Conservation (phyloP, 208 protist genomes). For the Blechomonas ayalai region DNA sequence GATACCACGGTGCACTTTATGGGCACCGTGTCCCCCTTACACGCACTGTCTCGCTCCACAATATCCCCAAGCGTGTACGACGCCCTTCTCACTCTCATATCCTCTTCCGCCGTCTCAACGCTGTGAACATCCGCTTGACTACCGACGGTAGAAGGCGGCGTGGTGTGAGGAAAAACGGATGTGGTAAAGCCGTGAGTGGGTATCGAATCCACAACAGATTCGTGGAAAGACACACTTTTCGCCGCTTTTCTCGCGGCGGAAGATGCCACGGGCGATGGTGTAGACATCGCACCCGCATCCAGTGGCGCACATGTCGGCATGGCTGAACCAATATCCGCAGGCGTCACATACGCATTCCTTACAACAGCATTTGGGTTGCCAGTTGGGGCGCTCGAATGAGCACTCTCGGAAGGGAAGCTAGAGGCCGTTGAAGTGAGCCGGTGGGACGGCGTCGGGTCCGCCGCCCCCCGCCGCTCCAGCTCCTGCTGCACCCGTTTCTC, state of each 20-base stretch:
- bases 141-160: too few relatives aligned
- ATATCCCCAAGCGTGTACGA: slow-evolving; percentile 38
- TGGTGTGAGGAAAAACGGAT: too few relatives aligned
- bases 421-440: background rate
- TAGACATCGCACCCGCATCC: background rate
- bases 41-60: slow-evolving; percentile 23
- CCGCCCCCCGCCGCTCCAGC: slow-evolving; percentile 9
- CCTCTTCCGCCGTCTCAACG: too few relatives aligned
- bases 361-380: too few relatives aligned
- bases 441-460: background rate
- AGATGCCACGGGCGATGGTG: background rate
- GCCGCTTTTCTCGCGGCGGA: slow-evolving; percentile 3
- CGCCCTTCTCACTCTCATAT: too few relatives aligned
- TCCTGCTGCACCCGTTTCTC: slow-evolving; percentile 51
- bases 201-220: too few relatives aligned
- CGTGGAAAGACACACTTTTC: slow-evolving; percentile 27
- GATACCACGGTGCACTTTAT: too few relatives aligned
- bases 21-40: background rate
- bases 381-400: too few relatives aligned
- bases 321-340: slow-evolving; percentile 28
- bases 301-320: background rate
- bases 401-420: background rate
- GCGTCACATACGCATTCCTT: slow-evolving; percentile 7
- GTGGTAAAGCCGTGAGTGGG: too few relatives aligned
- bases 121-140: too few relatives aligned